Evolutionary conservation across 2,329 filamentous ascomycete species (phyloP).

Genomic region (Alternaria solani): DNA sequence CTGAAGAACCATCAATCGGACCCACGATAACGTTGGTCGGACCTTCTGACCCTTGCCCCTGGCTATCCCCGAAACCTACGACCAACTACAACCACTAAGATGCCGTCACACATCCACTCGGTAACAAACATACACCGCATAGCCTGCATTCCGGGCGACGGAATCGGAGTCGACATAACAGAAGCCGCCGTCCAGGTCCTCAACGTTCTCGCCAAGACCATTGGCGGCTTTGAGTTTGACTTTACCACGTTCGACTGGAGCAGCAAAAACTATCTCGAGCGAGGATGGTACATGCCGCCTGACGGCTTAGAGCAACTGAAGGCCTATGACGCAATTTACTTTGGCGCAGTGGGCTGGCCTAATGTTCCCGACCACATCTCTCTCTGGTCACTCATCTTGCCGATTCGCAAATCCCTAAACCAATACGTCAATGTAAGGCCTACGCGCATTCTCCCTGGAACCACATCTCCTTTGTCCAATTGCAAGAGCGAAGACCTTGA

Average conservation of each 20-base stretch:
- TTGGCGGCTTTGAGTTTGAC: slow-evolving; percentile 58
- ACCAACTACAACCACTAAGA: slow-evolving; percentile 16
- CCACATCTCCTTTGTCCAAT: slow-evolving; percentile 51
- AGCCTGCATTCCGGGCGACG: slow-evolving; percentile 45
- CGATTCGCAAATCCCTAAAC: slow-evolving; percentile 72
- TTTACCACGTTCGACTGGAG: slow-evolving; percentile 63
- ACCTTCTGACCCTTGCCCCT: background rate
- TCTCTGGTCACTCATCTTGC: slow-evolving; percentile 72
- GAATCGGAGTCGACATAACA: slow-evolving; percentile 46
- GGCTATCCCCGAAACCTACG: background rate
- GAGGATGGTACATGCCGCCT: slow-evolving; percentile 62
- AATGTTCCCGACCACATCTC: slow-evolving; percentile 72
- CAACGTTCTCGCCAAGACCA: slow-evolving; percentile 54
- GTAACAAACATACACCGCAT: slow-evolving; percentile 43
- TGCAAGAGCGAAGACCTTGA: slow-evolving; percentile 51
- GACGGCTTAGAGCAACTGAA: slow-evolving; percentile 61
- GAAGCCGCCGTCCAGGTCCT: slow-evolving; percentile 39
- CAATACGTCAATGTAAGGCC: slow-evolving; percentile 74
- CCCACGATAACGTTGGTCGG: background rate
- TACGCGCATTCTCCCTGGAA: slow-evolving; percentile 55
- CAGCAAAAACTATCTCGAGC: slow-evolving; percentile 58
- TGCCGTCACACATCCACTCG: slow-evolving; percentile 36
- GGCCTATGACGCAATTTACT: slow-evolving; percentile 65
- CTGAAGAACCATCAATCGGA: background rate
- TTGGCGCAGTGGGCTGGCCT: slow-evolving; percentile 67